These are phyloP conservation scores for Diaporthe capsici DNA, from an alignment of 2,329 filamentous ascomycete genomes.

Conservation along the genomic window DNA sequence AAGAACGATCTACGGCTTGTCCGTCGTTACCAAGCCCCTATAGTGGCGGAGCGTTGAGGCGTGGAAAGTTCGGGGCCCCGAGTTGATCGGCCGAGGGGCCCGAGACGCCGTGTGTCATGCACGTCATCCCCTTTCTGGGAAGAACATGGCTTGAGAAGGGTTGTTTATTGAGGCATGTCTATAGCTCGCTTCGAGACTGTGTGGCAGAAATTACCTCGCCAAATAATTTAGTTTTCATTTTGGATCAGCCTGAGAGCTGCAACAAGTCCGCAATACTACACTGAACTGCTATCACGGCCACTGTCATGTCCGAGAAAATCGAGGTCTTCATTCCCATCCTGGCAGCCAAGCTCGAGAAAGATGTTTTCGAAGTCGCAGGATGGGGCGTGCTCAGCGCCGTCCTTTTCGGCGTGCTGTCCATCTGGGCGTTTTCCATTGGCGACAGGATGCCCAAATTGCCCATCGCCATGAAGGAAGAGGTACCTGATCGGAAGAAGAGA, in stretches of 20 bases:
- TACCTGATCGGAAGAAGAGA: not conserved
- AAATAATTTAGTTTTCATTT: too few relatives aligned
- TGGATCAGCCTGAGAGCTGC: not conserved
- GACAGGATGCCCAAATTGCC: not conserved
- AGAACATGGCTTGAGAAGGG: not conserved
- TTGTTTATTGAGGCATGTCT: not conserved
- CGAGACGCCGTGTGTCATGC: not conserved
- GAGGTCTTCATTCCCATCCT: not conserved
- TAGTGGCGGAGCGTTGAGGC: not conserved
- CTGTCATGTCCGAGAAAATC: not conserved
- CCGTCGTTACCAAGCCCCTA: not conserved
- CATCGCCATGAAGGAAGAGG: not conserved
- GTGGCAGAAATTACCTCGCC: not conserved
- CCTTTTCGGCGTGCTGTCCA: not conserved
- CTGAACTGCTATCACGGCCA: not conserved
- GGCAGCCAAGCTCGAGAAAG: not conserved
- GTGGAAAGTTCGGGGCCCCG: not conserved
- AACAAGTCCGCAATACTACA: not conserved
- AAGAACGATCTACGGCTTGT: not conserved
- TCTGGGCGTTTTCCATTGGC: not conserved
- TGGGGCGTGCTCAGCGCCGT: not conserved
- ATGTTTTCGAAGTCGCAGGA: not conserved
- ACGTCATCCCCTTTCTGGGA: not conserved
- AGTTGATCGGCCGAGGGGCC: not conserved
- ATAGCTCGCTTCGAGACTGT: not conserved